Conservation (phyloP, 192 early-diverging fungal genomes). For the Coemansia sp. region DNA sequence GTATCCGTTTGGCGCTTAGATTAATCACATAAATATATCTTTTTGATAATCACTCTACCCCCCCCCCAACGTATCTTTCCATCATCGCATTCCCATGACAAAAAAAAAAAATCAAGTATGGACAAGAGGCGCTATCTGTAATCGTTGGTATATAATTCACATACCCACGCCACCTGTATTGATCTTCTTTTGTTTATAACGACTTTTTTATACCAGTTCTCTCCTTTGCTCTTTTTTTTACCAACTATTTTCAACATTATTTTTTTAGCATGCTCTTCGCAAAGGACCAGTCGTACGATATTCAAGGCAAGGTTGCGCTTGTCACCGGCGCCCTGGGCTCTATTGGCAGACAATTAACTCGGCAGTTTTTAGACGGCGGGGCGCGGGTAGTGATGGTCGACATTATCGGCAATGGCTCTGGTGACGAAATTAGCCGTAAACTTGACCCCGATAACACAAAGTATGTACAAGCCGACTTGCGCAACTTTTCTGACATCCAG, state of each 20-base stretch:
- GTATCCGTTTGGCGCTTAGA: neutral
- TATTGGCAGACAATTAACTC: constrained; percentile 20
- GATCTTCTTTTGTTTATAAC: no score
- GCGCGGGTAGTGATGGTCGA: constrained; percentile 28
- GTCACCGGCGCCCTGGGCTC: constrained; percentile 32
- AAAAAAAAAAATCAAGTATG: neutral
- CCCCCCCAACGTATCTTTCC: neutral
- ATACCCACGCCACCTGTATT: neutral
- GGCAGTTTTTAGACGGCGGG: constrained; percentile 6
- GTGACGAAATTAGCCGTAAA: constrained; percentile 9
- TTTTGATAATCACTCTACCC: neutral
- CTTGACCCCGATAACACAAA: constrained; percentile 1
- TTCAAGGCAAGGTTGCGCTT: constrained; percentile 27
- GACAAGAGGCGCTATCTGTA: neutral
- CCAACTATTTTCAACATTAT: neutral
- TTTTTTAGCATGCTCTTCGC: constrained; percentile 3
- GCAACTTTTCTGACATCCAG: constrained; percentile 16
- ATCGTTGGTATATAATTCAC: no score
- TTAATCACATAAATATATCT: neutral
- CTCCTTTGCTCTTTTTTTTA: neutral
- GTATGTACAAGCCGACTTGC: constrained; percentile 21
- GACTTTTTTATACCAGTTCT: no score
- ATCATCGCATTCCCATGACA: neutral
- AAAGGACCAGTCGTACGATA: neutral
- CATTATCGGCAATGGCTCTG: constrained; percentile 7